Evolutionary conservation across 495 filamentous ascomycete genomes (phyloP).

Genomic region (Penicillium taxi): DNA sequence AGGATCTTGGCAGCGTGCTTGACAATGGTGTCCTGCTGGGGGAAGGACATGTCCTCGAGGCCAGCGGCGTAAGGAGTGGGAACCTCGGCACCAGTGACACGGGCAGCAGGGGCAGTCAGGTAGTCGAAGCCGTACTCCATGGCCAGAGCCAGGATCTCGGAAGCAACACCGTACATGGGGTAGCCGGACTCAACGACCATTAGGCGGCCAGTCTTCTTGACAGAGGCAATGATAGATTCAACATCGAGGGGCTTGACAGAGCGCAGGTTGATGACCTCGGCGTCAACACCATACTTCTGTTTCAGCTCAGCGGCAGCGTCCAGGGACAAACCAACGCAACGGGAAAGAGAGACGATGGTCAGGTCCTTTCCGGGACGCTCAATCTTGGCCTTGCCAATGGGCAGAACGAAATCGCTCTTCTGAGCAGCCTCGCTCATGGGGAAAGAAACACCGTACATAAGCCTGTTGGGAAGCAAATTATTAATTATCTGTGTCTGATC

Average conservation of each 20-base stretch:
- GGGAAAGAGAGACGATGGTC: conserved; percentile 88
- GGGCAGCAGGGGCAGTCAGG: conserved; percentile 83
- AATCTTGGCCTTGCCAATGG: conserved; percentile 97
- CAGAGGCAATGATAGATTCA: conserved; percentile 86
- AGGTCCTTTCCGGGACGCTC: conserved; percentile 93
- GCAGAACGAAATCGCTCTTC: conserved; percentile 89
- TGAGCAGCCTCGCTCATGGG: conserved; percentile 94
- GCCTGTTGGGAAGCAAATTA: conserved; percentile 30
- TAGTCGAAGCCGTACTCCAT: conserved; percentile 99
- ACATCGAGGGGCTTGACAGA: conserved; percentile 95
- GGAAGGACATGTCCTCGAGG: conserved; percentile 89
- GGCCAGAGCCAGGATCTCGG: conserved; percentile 85
- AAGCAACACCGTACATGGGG: conserved; percentile 83
- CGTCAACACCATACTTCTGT: conserved; percentile 92
- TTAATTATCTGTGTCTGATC: conserved; percentile 14
- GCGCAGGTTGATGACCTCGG: conserved; percentile 95
- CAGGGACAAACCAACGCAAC: conserved; percentile 89
- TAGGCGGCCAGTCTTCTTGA: conserved; percentile 95
- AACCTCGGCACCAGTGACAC: conserved; percentile 92
- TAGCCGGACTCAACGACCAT: conserved; percentile 93
- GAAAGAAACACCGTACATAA: conserved; percentile 89
- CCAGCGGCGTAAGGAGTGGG: conserved; percentile 86
- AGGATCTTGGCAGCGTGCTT: conserved; percentile 77
- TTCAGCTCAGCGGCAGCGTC: conserved; percentile 81
- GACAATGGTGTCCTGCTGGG: conserved; percentile 74